Evolutionary conservation across 2,329 filamentous ascomycete genomes (phyloP).

Genomic region (Reticulascus tulasneorum): DNA sequence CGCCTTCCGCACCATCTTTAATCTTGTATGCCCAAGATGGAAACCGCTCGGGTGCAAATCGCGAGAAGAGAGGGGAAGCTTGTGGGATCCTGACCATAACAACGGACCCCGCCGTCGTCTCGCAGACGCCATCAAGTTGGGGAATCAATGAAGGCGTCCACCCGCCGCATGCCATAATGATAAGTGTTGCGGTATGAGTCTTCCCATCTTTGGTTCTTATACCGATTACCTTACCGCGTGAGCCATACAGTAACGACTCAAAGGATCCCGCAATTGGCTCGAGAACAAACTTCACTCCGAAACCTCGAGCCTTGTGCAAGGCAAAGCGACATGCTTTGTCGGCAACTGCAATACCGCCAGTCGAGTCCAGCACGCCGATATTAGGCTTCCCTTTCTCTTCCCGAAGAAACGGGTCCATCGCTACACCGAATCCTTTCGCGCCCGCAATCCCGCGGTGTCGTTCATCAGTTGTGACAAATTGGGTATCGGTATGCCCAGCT

Average conservation of each 20-base stretch:
- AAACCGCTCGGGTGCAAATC: constrained; percentile 14
- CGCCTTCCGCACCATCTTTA: constrained; percentile 15
- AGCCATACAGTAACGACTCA: constrained; percentile 18
- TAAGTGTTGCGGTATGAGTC: constrained; percentile 25
- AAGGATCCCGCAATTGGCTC: constrained; percentile 26
- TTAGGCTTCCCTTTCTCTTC: constrained; percentile 20
- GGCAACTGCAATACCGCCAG: constrained; percentile 39
- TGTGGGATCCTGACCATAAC: constrained; percentile 14
- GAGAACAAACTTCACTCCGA: constrained; percentile 39
- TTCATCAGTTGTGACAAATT: constrained; percentile 27
- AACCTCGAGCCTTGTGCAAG: constrained; percentile 33
- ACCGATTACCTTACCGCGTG: constrained; percentile 27
- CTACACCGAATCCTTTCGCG: constrained; percentile 22
- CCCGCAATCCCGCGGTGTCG: constrained; percentile 22
- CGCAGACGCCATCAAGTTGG: constrained; percentile 15
- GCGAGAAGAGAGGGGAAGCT: constrained; percentile 6
- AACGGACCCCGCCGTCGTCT: constrained; percentile 18
- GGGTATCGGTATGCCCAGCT: constrained; percentile 27
- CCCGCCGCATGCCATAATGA: constrained; percentile 35
- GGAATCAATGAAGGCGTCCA: constrained; percentile 17
- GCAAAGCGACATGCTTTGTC: constrained; percentile 43
- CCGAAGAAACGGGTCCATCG: constrained; percentile 33
- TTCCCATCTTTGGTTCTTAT: constrained; percentile 33
- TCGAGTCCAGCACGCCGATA: constrained; percentile 39
- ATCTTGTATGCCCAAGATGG: constrained; percentile 16